Evolutionary conservation across 2,329 filamentous ascomycete species (phyloP), one percentile per base, ranked within the genome.

Genomic region (Blastomyces parvus): DNA sequence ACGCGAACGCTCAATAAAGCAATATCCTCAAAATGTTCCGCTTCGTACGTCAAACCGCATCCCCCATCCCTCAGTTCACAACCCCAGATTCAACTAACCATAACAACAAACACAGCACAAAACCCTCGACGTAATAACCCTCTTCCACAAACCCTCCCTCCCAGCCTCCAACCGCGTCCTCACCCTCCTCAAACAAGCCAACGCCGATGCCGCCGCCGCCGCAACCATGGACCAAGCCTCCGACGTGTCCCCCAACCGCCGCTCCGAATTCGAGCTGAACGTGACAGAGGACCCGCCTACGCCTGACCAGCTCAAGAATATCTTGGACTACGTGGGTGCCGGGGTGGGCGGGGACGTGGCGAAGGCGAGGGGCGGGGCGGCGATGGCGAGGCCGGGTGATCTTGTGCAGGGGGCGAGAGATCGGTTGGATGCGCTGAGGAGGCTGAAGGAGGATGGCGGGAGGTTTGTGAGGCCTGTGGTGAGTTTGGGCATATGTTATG

Each of bases 41-140:
- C 46, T 62, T 64, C 52, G 60, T 64, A 59, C 11, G 63, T 40
- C 48, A 52, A 52, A 27, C 13, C 13, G 0, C 13, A 27, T 25
- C 22, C 22, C 48, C 27, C 1, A 6, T 58, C 58, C 30, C 46
- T 14, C 6, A 4, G 1, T 6, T 42, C 40, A 17, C 40, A 4
- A 17, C 6, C 1, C 40, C 40, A 42, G 17, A n/a, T 19, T 14
- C 40, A 42, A 42, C 17, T 52, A 25, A 36, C 60, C 52, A 46
- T 38, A 55, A 13, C n/a, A 56, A 4, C 14, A 4, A 38, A 22
- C 19, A 9, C 71, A 91, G 88, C 84, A 82, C 78, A 92, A 91
- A 82, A 84, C 88, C 68, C 84, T 90, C 76, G 92, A 97, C 81
- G 90, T 96, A 69, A 86, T 97, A 74, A 97, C 93, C 66, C 87